Base-by-base conservation (phyloP, 345 rosid species). In the Isatis tinctoria region DNA sequence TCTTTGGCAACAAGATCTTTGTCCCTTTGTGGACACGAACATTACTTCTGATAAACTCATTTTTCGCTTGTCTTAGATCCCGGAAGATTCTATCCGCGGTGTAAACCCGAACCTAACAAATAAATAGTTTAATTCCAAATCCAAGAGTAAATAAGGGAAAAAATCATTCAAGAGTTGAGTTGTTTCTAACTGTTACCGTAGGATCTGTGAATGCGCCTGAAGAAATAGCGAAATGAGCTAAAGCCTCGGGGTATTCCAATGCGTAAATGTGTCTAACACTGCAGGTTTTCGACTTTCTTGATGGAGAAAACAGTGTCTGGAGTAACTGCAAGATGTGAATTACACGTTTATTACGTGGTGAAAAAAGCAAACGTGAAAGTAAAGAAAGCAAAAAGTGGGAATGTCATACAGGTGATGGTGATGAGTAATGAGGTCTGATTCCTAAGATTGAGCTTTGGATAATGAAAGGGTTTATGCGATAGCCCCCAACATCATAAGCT, bases 161-260 rank as follows among this genome's bases (percentile, higher is more conserved):
- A n/a, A 24, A 13, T 32, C 12, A 52, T 37, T 14, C 59, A 14
- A n/a, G 37, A 47, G 12, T n/a, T 73, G 45, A 8, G 13, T 32
- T 37, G 61, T 65, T 35, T 33, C 0, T 13, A 9, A 35, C 14
- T 16, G 82, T 39, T 87, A 90, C 96, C 85, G 57, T 78, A 6
- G 96, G 96, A 72, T 88, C 98, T 12, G 91, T 88, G 74, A 82
- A 83, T 17, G 90, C 76, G 22, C 96, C 98, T 4, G 86, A 87
- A 76, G 88, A 87, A 3, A 92, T 88, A 8, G 92, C 88, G 75
- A 92, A 92, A 80, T 90, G 96, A 72, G 89, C 94, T 43, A 88
- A 89, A 1, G 92, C 91, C 76, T 92, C 96, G 1, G 91, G 87
- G 69, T 88, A 92, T 27, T 92, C 96, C 59, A 92, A 75, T 6